Evolutionary conservation across 2,329 filamentous ascomycete species (phyloP).

Genomic region (Boeremia exigua): DNA sequence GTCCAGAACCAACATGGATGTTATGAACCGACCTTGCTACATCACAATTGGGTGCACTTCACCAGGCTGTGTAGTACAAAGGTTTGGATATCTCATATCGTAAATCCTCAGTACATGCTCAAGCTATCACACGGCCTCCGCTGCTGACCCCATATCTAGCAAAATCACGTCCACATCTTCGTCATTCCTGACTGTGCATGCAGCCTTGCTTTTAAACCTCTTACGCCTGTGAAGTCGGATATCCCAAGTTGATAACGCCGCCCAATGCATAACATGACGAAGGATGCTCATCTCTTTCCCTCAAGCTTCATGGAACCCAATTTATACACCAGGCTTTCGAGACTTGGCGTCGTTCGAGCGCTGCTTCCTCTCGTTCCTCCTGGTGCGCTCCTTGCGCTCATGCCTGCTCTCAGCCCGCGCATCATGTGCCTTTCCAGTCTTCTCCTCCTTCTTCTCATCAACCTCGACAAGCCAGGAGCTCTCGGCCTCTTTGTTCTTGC

Average conservation of each 20-base stretch:
- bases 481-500: slow-evolving; percentile 83
- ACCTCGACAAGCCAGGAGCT: slow-evolving; percentile 92
- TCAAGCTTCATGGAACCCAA: slow-evolving; percentile 18
- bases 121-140: background rate
- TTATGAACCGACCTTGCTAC: background rate
- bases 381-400: slow-evolving; percentile 59
- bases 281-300: slow-evolving; percentile 16
- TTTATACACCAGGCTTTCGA: slow-evolving; percentile 56
- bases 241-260: slow-evolving; percentile 32
- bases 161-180: background rate
- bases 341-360: slow-evolving; percentile 68
- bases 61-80: background rate
- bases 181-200: background rate
- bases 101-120: background rate
- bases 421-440: slow-evolving; percentile 66
- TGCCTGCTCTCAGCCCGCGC: slow-evolving; percentile 65
- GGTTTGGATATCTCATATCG: background rate
- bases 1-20: no score
- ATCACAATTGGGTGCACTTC: background rate
- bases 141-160: background rate
- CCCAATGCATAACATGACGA: slow-evolving; percentile 36
- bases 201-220: slow-evolving; percentile 19
- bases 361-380: slow-evolving; percentile 53
- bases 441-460: slow-evolving; percentile 71
- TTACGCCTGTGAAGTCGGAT: slow-evolving; percentile 20